A percentile compares a stretch with the other conserved stretches of the same genome.
phyloP scores from a whole-genome alignment of 1,284 basidiomycete species.

The Naganishia sp. region DNA sequence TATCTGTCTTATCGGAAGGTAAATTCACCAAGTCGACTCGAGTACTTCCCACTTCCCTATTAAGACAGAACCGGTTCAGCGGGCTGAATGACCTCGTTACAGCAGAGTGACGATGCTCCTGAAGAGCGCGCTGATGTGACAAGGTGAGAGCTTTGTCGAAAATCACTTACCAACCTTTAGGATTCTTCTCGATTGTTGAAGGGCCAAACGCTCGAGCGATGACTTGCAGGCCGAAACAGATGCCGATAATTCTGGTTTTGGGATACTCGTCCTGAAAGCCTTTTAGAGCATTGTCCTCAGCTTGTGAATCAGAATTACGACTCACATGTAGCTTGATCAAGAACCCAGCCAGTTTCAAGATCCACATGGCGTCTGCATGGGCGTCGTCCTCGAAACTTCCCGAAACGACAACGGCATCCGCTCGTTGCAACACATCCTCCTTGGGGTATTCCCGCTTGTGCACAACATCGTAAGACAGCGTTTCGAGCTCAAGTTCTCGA shows the following conservation, averaged over 20 bases:
- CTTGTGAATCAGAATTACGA: background rate
- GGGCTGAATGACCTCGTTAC: too few relatives aligned
- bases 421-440: slow-evolving; percentile 35
- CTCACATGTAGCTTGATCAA: slow-evolving; percentile 37
- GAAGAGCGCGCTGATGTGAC: too few relatives aligned
- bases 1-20: background rate
- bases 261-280: slow-evolving; percentile 34
- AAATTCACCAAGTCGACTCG: slow-evolving; percentile 29
- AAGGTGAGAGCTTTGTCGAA: background rate
- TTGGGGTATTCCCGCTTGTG: slow-evolving; percentile 37
- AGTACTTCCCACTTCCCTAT: slow-evolving; percentile 38
- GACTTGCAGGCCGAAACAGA: slow-evolving; percentile 40
- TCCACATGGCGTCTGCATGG: slow-evolving; percentile 39
- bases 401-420: slow-evolving; percentile 38
- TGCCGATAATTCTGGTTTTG: slow-evolving; percentile 38
- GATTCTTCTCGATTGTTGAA: slow-evolving; percentile 32
- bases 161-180: slow-evolving; percentile 34
- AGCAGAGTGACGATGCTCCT: too few relatives aligned
- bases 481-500: slow-evolving; percentile 34
- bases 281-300: background rate
- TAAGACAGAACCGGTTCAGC: background rate
- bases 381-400: slow-evolving; percentile 41
- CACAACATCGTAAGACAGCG: slow-evolving; percentile 35
- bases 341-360: slow-evolving; percentile 40
- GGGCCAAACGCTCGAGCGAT: slow-evolving; percentile 40